Percentiles rank a stretch among this genome's conserved stretches.
Conservation (phyloP, 192 early-diverging fungal genomes). For the Coemansia sp. region DNA sequence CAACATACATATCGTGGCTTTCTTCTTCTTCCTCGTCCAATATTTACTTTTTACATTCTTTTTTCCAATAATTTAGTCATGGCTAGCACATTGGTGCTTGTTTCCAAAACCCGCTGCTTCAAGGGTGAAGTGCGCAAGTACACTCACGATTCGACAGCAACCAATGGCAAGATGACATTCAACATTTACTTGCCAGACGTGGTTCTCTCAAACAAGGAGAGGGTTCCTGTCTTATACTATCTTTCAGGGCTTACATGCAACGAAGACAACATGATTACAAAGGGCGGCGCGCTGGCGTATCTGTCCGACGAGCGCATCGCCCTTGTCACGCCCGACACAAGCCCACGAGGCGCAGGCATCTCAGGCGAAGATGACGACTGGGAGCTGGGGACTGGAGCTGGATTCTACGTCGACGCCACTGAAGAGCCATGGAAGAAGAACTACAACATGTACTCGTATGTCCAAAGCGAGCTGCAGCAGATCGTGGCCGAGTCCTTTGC, state of each 20-base stretch:
- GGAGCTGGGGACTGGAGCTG: constrained; percentile 56
- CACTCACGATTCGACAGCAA: constrained; percentile 62
- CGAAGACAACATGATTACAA: constrained; percentile 89
- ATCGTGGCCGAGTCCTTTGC: constrained; percentile 60
- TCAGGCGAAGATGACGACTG: constrained; percentile 71
- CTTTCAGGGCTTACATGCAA: constrained; percentile 82
- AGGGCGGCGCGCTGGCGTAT: constrained; percentile 69
- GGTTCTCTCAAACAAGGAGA: constrained; percentile 23
- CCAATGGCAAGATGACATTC: constrained; percentile 75
- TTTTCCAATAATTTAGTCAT: constrained; percentile 5
- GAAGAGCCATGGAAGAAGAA: constrained; percentile 69
- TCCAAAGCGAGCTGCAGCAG: constrained; percentile 70
- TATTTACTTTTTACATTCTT: background rate
- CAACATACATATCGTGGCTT: background rate
- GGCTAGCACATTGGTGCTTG: constrained; percentile 30
- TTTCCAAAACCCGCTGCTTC: constrained; percentile 67
- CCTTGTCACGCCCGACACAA: constrained; percentile 84
- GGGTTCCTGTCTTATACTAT: constrained; percentile 63
- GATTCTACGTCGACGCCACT: constrained; percentile 79
- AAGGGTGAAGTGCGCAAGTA: constrained; percentile 74
- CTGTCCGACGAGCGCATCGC: constrained; percentile 72
- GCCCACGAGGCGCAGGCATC: constrained; percentile 71
- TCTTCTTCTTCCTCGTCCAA: background rate
- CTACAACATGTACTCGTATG: constrained; percentile 86
- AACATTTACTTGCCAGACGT: constrained; percentile 71